Evolutionary conservation across 1,284 basidiomycete species (phyloP).

Genomic region (Marasmius fiardii): DNA sequence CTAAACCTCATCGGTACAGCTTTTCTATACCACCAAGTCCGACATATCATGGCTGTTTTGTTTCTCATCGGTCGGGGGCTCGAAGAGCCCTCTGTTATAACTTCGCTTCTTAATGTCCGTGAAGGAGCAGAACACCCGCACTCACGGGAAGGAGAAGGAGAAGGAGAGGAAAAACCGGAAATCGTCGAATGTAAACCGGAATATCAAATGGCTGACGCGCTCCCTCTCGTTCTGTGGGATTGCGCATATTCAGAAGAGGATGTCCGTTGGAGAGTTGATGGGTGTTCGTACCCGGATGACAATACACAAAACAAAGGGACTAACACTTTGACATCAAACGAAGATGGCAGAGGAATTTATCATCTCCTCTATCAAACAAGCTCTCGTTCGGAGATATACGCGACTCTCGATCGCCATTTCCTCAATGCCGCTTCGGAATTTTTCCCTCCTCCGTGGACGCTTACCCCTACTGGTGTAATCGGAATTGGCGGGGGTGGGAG

Average conservation of each 20-base stretch:
- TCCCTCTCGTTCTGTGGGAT: slow-evolving; percentile 92
- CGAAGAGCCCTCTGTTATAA: slow-evolving; percentile 73
- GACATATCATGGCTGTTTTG: slow-evolving; percentile 92
- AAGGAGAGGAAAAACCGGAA: slow-evolving; percentile 36
- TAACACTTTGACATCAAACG: background rate
- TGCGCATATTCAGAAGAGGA: slow-evolving; percentile 74
- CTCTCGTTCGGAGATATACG: slow-evolving; percentile 55
- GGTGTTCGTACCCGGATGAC: slow-evolving; percentile 25
- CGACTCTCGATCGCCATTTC: slow-evolving; percentile 63
- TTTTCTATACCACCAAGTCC: slow-evolving; percentile 96
- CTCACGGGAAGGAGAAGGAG: no score
- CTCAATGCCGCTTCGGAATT: slow-evolving; percentile 47
- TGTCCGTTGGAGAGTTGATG: slow-evolving; percentile 73
- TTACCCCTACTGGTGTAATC: slow-evolving; percentile 20
- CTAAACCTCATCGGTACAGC: slow-evolving; percentile 88
- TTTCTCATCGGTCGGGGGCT: slow-evolving; percentile 86
- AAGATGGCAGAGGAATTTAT: slow-evolving; percentile 38
- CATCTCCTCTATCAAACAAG: slow-evolving; percentile 59
- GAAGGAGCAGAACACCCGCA: slow-evolving; percentile 33
- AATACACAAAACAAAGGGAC: slow-evolving; percentile 26
- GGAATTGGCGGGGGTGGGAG: slow-evolving; percentile 12
- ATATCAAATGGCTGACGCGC: slow-evolving; percentile 90
- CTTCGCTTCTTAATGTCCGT: slow-evolving; percentile 70
- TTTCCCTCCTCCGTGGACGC: slow-evolving; percentile 31
- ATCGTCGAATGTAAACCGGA: slow-evolving; percentile 75